These are phyloP conservation scores for Citrullus colocynthis DNA, from an alignment of 306 rosid genomes.

Conservation along the genomic window DNA sequence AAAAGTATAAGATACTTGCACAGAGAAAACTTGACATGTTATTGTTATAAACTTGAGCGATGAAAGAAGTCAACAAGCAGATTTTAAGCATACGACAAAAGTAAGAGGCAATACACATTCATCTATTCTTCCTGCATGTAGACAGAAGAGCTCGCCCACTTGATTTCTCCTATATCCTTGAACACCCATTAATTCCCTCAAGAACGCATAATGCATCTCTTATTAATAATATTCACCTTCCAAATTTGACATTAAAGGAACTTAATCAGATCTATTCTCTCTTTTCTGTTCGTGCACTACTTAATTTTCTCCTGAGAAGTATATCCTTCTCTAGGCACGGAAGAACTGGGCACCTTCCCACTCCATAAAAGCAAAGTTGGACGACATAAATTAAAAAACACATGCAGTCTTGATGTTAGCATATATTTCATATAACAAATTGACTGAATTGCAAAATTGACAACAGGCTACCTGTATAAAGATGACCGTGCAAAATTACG, in stretches of 20 bases:
- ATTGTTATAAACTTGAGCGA: neutral
- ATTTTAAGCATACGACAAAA: neutral
- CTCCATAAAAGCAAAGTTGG: neutral
- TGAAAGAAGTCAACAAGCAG: neutral
- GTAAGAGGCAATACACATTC: neutral
- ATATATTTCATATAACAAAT: neutral
- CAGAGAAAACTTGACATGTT: neutral
- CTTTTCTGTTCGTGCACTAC: neutral
- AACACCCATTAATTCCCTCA: neutral
- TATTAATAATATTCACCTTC: neutral
- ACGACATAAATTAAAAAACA: neutral
- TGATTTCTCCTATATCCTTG: neutral
- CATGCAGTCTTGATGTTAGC: neutral
- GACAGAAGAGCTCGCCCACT: neutral
- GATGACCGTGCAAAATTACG: constrained; percentile 75
- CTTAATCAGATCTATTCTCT: neutral
- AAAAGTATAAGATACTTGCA: neutral
- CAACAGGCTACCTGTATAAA: constrained; percentile 60
- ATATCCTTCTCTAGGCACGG: neutral
- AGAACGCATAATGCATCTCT: neutral
- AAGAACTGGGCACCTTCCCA: neutral
- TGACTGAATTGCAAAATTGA: neutral
- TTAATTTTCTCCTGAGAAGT: neutral
- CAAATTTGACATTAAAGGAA: neutral
- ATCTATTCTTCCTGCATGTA: neutral